Base-by-base conservation (phyloP, 2,329 filamentous ascomycete genomes). In the Zasmidium citrigriseum region DNA sequence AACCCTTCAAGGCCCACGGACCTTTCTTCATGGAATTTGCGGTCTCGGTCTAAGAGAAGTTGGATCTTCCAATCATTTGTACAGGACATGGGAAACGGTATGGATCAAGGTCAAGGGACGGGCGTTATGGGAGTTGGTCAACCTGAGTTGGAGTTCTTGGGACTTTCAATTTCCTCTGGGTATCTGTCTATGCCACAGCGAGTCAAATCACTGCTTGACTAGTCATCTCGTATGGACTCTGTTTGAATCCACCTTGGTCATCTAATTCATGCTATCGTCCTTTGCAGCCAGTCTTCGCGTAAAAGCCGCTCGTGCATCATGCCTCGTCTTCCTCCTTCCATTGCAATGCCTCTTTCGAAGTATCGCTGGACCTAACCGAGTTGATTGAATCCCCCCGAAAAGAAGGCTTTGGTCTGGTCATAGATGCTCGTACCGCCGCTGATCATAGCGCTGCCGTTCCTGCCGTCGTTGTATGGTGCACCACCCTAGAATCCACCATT, bases 401-500 rank as follows among this genome's bases (percentile, higher is more conserved):
- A 9, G 7, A 16, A 4, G 16, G 14, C 14, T n/a, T 16, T 4
- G 34, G 12, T n/a, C 27, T 34, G 7, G 27, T 34, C 27, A 34
- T 34, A 34, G 12, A 41, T 16, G 34, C 7, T n/a, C 7, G 12
- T 11, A 41, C 34, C 34, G 14, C 18, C 34, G 16, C 12, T 41
- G 14, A 41, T 10, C 12, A 11, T 41, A 4, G 12, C 34, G 14
- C 34, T 14, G 14, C 27, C 34, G 34, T 41, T 41, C 34, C 34
- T 41, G 14, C 16, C 16, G 48, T 48, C 48, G 27, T 16, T 11
- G 4, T 11, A 12, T 10, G 34, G 11, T 18, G 48, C 51, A 52
- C 54, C 50, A 46, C 29, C 54, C 59, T 64, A 65, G 46, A 57
- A 46, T 49, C 57, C 63, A 52, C 60, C 61, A 46, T 58, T 55